Percentiles rank a stretch among this genome's conserved stretches.
These are phyloP conservation scores for Rhynchosporium graminicola DNA, from an alignment of 2,329 filamentous ascomycete species.

Conservation along the genomic window DNA sequence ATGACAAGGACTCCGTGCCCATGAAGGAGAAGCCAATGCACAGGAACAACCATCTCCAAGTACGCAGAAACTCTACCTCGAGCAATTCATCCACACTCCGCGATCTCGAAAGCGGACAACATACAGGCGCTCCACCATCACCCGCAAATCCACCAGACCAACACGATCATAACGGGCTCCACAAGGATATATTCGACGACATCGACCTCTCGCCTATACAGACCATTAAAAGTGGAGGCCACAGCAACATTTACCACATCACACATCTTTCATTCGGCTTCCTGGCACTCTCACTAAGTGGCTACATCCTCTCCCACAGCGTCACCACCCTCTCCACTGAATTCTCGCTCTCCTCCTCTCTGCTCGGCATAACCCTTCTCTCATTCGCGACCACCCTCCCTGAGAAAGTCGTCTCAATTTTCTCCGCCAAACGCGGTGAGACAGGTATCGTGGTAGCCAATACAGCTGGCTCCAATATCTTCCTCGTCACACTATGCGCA, in stretches of 20 bases:
- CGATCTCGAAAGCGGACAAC: constrained; percentile 18
- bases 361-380: constrained; percentile 51
- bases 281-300: constrained; percentile 47
- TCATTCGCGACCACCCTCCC: constrained; percentile 55
- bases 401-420: constrained; percentile 53
- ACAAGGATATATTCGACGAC: constrained; percentile 24
- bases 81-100: constrained; percentile 25
- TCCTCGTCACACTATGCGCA: constrained; percentile 52
- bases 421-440: constrained; percentile 50
- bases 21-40: constrained; percentile 15
- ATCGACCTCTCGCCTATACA: constrained; percentile 11
- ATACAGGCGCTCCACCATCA: constrained; percentile 9
- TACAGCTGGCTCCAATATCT: constrained; percentile 56
- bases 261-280: constrained; percentile 48
- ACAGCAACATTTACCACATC: constrained; percentile 44
- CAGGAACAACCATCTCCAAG: not conserved
- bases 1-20: constrained; percentile 14
- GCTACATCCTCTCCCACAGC: constrained; percentile 51
- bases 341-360: constrained; percentile 47
- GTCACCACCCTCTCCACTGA: constrained; percentile 45
- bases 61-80: constrained; percentile 13
- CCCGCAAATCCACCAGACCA: constrained; percentile 4
- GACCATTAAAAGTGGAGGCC: constrained; percentile 16
- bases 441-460: constrained; percentile 53
- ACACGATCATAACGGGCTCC: not conserved